A percentile compares a stretch with the other conserved stretches of the same genome.
Evolutionary conservation across 2,329 filamentous ascomycete species (phyloP).

Genomic region (Ascocoryne sarcoides): DNA sequence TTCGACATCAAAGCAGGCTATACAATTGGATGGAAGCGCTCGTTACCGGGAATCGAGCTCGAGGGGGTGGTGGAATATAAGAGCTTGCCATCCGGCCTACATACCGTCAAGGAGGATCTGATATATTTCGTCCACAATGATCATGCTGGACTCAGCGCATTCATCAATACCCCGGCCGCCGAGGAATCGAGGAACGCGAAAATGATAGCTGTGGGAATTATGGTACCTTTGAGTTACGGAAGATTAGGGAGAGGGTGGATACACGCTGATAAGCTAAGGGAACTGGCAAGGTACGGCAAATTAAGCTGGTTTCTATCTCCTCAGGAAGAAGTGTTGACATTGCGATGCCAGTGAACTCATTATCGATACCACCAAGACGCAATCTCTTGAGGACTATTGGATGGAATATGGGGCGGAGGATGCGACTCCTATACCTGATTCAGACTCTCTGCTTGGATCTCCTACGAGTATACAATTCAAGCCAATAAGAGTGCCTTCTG

Average conservation of each 20-base stretch:
- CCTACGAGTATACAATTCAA: slow-evolving; percentile 39
- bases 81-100: slow-evolving; percentile 84
- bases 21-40: slow-evolving; percentile 82
- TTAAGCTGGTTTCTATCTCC: too few species aligned
- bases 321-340: not conserved
- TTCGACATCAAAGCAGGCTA: slow-evolving; percentile 91
- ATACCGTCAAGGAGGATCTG: slow-evolving; percentile 79
- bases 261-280: slow-evolving; percentile 68
- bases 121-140: slow-evolving; percentile 86
- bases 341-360: slow-evolving; percentile 51
- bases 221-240: slow-evolving; percentile 80
- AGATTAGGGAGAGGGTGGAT: slow-evolving; percentile 82
- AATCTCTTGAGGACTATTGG: slow-evolving; percentile 75
- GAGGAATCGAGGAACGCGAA: slow-evolving; percentile 76
- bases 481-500: slow-evolving; percentile 24
- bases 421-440: slow-evolving; percentile 11
- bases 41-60: slow-evolving; percentile 59
- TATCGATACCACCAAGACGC: slow-evolving; percentile 52
- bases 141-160: slow-evolving; percentile 84
- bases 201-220: slow-evolving; percentile 84
- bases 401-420: slow-evolving; percentile 41
- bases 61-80: slow-evolving; percentile 94
- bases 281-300: slow-evolving; percentile 57
- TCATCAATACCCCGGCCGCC: slow-evolving; percentile 73
- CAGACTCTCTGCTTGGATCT: slow-evolving; percentile 25